Evolutionary conservation across 2,329 filamentous ascomycete genomes (phyloP).

Genomic region (Fusarium mundagurra): DNA sequence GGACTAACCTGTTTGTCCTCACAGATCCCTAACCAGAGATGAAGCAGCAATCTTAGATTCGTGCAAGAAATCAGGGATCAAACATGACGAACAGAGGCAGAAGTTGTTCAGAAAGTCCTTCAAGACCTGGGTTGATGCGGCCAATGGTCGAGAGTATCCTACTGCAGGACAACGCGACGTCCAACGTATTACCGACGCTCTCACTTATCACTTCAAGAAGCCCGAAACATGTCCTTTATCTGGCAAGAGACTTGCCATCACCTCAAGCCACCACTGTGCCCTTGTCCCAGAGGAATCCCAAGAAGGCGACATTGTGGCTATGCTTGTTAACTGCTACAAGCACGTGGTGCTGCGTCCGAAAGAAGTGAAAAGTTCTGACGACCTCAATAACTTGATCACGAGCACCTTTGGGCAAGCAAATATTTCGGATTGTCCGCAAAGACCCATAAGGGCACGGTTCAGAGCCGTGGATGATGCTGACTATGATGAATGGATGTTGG

Average conservation of each 20-base stretch:
- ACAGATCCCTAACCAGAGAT: neutral
- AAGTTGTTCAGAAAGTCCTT: neutral
- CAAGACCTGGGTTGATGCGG: neutral
- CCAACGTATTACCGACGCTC: too few relatives aligned
- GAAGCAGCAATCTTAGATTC: neutral
- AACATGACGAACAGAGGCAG: neutral
- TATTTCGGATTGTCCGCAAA: neutral
- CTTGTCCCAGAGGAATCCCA: neutral
- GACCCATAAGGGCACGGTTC: neutral
- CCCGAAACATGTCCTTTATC: neutral
- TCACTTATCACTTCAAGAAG: accelerated
- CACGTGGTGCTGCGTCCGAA: accelerated
- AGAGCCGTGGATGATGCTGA: neutral
- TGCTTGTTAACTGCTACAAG: neutral
- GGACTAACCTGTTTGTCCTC: accelerated
- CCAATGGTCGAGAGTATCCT: neutral
- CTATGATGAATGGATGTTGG: neutral
- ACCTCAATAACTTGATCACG: neutral
- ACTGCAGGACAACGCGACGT: neutral
- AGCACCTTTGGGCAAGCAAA: neutral
- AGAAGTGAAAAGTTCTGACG: neutral
- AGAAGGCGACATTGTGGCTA: neutral
- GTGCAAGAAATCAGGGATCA: accelerated
- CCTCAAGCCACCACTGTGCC: neutral
- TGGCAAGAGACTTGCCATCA: neutral